Percentiles rank a stretch among this genome's conserved stretches.
Evolutionary conservation across 2,329 filamentous ascomycete genomes (phyloP).

Genomic region (Saccharata proteae): DNA sequence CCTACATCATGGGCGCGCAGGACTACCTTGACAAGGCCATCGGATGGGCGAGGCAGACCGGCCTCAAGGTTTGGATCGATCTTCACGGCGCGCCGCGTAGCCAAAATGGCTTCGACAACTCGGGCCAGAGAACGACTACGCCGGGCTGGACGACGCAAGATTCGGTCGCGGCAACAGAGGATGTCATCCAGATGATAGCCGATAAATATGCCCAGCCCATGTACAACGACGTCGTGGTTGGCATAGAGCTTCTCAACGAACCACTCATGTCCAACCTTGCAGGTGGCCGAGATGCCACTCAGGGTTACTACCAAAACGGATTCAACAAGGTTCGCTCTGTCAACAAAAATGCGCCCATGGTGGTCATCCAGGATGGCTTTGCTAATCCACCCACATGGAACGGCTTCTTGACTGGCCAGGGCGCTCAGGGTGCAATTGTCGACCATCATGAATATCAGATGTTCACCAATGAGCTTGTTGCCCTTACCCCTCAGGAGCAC

Average conservation of each 20-base stretch:
- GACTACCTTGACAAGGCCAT: constrained; percentile 35
- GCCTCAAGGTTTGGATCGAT: constrained; percentile 38
- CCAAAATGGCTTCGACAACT: constrained; percentile 38
- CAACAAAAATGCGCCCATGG: not conserved
- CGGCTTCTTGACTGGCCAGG: not conserved
- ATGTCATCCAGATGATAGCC: constrained; percentile 26
- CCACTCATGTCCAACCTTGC: constrained; percentile 13
- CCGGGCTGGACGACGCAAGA: constrained; percentile 7
- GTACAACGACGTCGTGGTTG: constrained; percentile 30
- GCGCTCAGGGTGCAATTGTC: not conserved
- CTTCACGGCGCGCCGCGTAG: constrained; percentile 41
- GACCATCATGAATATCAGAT: constrained; percentile 32
- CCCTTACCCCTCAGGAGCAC: constrained; percentile 26
- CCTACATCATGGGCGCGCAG: constrained; percentile 35
- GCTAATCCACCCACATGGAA: not conserved
- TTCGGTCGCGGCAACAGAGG: constrained; percentile 25
- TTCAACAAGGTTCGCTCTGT: not conserved
- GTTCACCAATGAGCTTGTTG: constrained; percentile 22
- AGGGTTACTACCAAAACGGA: not conserved
- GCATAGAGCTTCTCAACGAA: constrained; percentile 32
- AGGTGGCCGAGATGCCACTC: too few relatives aligned
- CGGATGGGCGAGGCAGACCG: constrained; percentile 32
- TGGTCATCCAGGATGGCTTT: not conserved
- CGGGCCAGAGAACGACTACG: constrained; percentile 17
- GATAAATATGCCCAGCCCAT: constrained; percentile 25